Evolutionary conservation across 495 filamentous ascomycete species (phyloP).

Genomic region (Schizothecium vesticola): DNA sequence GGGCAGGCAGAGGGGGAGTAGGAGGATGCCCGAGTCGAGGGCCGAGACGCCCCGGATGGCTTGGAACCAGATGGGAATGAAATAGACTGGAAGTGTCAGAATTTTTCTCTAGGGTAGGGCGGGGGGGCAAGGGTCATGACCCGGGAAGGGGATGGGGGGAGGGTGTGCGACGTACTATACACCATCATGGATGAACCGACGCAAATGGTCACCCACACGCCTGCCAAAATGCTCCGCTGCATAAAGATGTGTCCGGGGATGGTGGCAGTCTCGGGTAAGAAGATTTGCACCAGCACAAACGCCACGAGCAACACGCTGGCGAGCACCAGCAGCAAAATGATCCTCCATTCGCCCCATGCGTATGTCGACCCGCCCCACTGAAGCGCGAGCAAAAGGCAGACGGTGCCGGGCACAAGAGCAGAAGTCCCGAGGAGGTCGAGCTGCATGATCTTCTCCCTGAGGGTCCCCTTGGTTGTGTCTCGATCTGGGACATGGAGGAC

Average conservation of each 20-base stretch:
- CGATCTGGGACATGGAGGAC: conserved; percentile 45
- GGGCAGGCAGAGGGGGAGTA: conserved; percentile 40
- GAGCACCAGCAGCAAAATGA: conserved; percentile 41
- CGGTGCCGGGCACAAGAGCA: conserved; percentile 61
- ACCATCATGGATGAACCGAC: conserved; percentile 38
- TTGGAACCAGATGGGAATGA: conserved; percentile 62
- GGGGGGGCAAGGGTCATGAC: no score
- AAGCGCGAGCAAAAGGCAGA: conserved; percentile 65
- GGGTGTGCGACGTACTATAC: conserved; percentile 37
- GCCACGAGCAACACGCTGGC: conserved; percentile 37
- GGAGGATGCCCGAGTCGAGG: conserved; percentile 42
- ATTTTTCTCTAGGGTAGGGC: background rate
- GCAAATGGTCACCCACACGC: conserved; percentile 29
- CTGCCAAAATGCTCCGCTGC: conserved; percentile 57
- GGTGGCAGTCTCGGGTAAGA: conserved; percentile 56
- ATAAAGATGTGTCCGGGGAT: conserved; percentile 61
- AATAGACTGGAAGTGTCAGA: conserved; percentile 35
- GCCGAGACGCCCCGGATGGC: conserved; percentile 48
- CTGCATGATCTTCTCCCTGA: conserved; percentile 44
- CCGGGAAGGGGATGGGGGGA: conserved; percentile 23
- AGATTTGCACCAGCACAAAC: conserved; percentile 50
- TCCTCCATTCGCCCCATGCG: conserved; percentile 40
- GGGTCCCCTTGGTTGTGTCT: conserved; percentile 34
- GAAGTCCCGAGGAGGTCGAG: conserved; percentile 59
- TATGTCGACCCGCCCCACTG: conserved; percentile 75